Evolutionary conservation across 805 yeast species (phyloP).

Genomic region (Suhomyces canberraensis): DNA sequence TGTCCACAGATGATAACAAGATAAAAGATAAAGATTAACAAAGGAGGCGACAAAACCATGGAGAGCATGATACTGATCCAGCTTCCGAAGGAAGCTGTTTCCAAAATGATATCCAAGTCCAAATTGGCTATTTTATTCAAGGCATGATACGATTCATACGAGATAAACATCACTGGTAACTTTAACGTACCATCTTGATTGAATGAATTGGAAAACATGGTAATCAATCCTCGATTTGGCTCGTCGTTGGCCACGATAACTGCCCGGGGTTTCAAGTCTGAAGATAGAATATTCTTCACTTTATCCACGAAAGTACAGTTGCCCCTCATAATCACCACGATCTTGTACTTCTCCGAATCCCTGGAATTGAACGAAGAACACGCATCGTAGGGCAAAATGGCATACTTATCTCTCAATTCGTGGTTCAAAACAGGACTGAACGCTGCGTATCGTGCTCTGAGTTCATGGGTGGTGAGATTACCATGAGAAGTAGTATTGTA

Average conservation of each 20-base stretch:
- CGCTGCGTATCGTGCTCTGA: slow-evolving; percentile 39
- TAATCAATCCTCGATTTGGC: slow-evolving; percentile 44
- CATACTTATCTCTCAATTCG: slow-evolving; percentile 22
- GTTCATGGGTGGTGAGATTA: slow-evolving; percentile 15
- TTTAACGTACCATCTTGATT: slow-evolving; percentile 34
- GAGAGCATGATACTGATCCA: slow-evolving; percentile 40
- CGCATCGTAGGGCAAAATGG: slow-evolving; percentile 26
- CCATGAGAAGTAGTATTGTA: slow-evolving; percentile 22
- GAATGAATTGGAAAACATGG: slow-evolving; percentile 51
- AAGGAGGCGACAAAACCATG: slow-evolving; percentile 42
- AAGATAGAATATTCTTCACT: slow-evolving; percentile 41
- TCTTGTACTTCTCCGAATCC: slow-evolving; percentile 20
- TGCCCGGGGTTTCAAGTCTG: slow-evolving; percentile 37
- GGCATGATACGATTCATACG: slow-evolving; percentile 37
- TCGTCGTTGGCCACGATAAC: slow-evolving; percentile 57
- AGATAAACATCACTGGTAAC: slow-evolving; percentile 53
- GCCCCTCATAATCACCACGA: slow-evolving; percentile 26
- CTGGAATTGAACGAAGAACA: slow-evolving; percentile 19
- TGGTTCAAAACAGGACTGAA: slow-evolving; percentile 35
- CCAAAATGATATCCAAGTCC: slow-evolving; percentile 15
- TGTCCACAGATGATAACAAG: slow-evolving; percentile 28
- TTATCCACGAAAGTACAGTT: slow-evolving; percentile 48
- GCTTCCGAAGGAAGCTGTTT: slow-evolving; percentile 35
- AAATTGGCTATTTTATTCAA: slow-evolving; percentile 8
- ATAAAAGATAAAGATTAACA: slow-evolving; percentile 35